Percentiles rank a stretch among this genome's conserved stretches.
Evolutionary conservation across 257 asterid species (phyloP).

Genomic region (Dorcoceras hygrometricum): DNA sequence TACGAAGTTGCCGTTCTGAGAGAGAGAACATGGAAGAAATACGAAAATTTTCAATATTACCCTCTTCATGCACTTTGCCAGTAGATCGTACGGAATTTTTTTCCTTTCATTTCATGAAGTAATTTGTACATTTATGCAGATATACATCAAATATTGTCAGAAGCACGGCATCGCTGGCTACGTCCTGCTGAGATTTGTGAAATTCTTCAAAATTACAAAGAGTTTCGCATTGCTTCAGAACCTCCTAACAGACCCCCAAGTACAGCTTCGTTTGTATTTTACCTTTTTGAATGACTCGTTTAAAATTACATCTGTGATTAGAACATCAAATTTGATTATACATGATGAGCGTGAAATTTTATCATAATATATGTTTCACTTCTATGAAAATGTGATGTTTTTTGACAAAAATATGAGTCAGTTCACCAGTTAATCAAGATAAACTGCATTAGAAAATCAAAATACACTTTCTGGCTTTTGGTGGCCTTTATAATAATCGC

Average conservation of each 20-base stretch:
- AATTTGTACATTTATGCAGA: constrained; percentile 49
- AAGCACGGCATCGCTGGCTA: constrained; percentile 86
- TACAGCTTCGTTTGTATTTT: constrained; percentile 30
- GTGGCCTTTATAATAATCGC: no score
- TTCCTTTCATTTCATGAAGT: constrained; percentile 11
- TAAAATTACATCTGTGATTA: constrained; percentile 8
- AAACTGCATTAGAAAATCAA: no score
- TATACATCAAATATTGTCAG: constrained; percentile 73
- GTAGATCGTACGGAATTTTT: neutral
- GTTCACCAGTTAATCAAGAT: no score
- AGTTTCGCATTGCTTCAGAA: constrained; percentile 68
- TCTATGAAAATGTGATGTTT: no score
- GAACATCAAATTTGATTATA: constrained; percentile 6
- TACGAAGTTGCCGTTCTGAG: neutral
- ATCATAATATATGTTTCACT: no score
- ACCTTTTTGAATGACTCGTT: neutral
- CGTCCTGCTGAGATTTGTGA: constrained; percentile 95
- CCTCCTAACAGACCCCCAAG: constrained; percentile 82
- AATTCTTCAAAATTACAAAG: constrained; percentile 66
- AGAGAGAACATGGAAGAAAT: neutral
- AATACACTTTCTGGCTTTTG: no score
- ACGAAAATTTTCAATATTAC: neutral
- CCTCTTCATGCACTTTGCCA: neutral
- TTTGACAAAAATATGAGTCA: no score
- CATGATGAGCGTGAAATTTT: neutral